Conservation (phyloP, 108 stramenopile genomes). For the Bacterosira constricta region DNA sequence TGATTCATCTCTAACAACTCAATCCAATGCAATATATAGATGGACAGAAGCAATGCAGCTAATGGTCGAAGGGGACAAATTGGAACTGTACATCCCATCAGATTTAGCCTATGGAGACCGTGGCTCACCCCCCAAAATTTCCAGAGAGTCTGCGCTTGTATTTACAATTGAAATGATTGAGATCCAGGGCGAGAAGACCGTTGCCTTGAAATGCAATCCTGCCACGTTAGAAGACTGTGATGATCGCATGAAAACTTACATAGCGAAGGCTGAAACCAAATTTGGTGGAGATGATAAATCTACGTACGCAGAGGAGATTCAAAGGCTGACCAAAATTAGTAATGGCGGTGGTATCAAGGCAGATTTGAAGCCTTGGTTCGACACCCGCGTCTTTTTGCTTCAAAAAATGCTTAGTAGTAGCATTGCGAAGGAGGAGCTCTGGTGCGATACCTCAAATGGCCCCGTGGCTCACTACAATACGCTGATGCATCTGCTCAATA, state of each 20-base stretch:
- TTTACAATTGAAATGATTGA: slow-evolving; percentile 92
- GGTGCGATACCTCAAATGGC: not conserved
- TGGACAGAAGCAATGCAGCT: slow-evolving; percentile 83
- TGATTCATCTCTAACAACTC: not conserved
- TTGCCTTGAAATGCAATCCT: slow-evolving; percentile 62
- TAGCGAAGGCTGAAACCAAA: slow-evolving; percentile 61
- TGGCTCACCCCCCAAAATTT: slow-evolving; percentile 74
- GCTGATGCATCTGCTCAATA: too few species aligned
- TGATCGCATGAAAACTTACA: slow-evolving; percentile 67
- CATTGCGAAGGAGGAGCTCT: slow-evolving; percentile 44
- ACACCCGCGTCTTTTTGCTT: slow-evolving; percentile 50
- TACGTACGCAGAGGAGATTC: slow-evolving; percentile 53
- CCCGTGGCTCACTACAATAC: too few species aligned
- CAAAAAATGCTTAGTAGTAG: slow-evolving; percentile 43
- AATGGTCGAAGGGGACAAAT: slow-evolving; percentile 87
- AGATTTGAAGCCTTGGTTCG: slow-evolving; percentile 49
- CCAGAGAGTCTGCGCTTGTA: slow-evolving; percentile 77
- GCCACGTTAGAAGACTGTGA: slow-evolving; percentile 54
- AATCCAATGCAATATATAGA: slow-evolving; percentile 32
- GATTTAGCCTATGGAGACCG: slow-evolving; percentile 91
- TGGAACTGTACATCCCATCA: slow-evolving; percentile 79
- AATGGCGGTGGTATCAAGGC: slow-evolving; percentile 44
- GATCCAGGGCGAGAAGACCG: slow-evolving; percentile 65
- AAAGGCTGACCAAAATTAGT: slow-evolving; percentile 53
- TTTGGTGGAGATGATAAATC: slow-evolving; percentile 27